Percentiles rank a stretch among this genome's conserved stretches.
Evolutionary conservation across 768 basidiomycete genomes (phyloP).

Genomic region (Auricularia auricula-judae): DNA sequence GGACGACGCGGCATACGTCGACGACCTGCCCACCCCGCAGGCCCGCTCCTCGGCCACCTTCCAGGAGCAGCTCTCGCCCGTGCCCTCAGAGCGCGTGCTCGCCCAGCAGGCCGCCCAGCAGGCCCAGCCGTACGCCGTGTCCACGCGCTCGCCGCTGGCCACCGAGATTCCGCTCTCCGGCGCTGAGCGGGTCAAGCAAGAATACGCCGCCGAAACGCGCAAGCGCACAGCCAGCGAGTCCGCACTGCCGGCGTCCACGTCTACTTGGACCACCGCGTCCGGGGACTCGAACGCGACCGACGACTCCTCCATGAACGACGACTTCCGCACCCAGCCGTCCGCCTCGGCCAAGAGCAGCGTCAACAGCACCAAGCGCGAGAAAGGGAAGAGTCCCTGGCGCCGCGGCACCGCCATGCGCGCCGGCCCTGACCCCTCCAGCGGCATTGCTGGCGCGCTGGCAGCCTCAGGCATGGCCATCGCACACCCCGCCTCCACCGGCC

Average conservation of each 20-base stretch:
- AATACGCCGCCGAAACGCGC: neutral
- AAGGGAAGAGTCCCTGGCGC: neutral
- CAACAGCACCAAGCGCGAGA: neutral
- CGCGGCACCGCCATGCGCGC: neutral
- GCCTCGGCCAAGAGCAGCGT: neutral
- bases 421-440: conserved; percentile 11
- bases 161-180: neutral
- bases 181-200: neutral
- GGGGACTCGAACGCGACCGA: neutral
- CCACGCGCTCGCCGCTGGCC: too few species aligned
- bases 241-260: neutral
- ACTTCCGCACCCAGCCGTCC: neutral
- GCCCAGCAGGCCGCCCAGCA: neutral
- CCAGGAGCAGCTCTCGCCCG: neutral
- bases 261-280: neutral
- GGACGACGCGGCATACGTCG: neutral
- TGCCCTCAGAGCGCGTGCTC: neutral
- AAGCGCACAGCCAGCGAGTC: neutral
- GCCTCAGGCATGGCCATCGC: conserved; percentile 59
- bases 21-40: neutral
- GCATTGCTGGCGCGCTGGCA: conserved; percentile 58
- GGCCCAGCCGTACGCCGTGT: too few species aligned
- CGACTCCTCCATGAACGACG: neutral
- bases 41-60: neutral
- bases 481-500: neutral